These are phyloP conservation scores for Solanum pimpinellifolium DNA, from an alignment of 257 asterid genomes.

Conservation along the genomic window DNA sequence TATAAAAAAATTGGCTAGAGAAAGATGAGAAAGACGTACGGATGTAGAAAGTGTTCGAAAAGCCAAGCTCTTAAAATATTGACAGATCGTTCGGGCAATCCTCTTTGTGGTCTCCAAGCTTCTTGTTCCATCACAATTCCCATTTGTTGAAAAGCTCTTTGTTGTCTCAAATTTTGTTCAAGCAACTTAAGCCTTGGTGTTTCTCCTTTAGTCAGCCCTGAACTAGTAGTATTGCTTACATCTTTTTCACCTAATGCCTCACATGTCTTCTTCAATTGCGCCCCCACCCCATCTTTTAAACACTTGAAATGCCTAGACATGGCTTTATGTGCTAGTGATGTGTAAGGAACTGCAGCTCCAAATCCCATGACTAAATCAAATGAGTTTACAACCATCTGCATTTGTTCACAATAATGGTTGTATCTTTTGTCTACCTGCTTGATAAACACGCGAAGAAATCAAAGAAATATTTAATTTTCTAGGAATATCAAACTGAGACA, in stretches of 20 bases:
- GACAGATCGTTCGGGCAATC: conserved; percentile 89
- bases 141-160: conserved; percentile 82
- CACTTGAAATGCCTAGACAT: conserved; percentile 96
- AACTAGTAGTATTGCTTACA: conserved; percentile 24
- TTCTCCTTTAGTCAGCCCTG: conserved; percentile 88
- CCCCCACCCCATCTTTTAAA: conserved; percentile 66
- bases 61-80: conserved; percentile 95
- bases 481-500: background rate
- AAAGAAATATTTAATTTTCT: background rate
- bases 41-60: conserved; percentile 94
- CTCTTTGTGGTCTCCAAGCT: conserved; percentile 96
- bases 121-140: conserved; percentile 88
- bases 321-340: conserved; percentile 75
- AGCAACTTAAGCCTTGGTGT: conserved; percentile 73
- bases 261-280: conserved; percentile 62
- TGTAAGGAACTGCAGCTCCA: conserved; percentile 88
- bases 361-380: conserved; percentile 92
- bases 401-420: conserved; percentile 89
- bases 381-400: conserved; percentile 96
- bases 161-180: conserved; percentile 80
- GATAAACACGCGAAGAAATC: background rate
- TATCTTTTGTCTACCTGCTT: conserved; percentile 85
- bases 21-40: conserved; percentile 41
- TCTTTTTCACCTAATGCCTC: conserved; percentile 76
- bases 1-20: background rate